A percentile compares a stretch with the other conserved stretches of the same genome.
Evolutionary conservation across 2,329 filamentous ascomycete genomes (phyloP).

Genomic region (Lasiodiplodia sp.): DNA sequence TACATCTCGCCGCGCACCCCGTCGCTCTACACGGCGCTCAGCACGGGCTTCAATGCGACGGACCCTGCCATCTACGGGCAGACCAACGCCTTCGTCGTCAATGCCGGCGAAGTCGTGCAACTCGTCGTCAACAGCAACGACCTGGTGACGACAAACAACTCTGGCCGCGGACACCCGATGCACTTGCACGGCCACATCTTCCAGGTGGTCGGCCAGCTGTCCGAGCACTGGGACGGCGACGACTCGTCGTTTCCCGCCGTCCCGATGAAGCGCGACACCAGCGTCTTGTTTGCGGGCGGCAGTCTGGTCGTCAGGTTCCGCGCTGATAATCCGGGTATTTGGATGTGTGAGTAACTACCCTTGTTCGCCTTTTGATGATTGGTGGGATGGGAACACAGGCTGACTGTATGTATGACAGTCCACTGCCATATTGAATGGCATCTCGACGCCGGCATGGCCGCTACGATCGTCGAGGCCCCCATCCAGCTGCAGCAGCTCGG

Average conservation of each 20-base stretch:
- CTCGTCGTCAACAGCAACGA: slow-evolving; percentile 38
- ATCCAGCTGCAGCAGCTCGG: slow-evolving; percentile 32
- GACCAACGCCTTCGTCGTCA: slow-evolving; percentile 42
- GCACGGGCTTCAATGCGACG: slow-evolving; percentile 60
- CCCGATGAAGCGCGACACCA: slow-evolving; percentile 73
- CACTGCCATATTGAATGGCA: slow-evolving; percentile 77
- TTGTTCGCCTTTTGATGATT: neutral
- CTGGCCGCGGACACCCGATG: slow-evolving; percentile 49
- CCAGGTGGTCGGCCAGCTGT: slow-evolving; percentile 67
- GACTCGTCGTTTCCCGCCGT: slow-evolving; percentile 58
- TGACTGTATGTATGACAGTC: slow-evolving; percentile 64
- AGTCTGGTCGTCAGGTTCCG: slow-evolving; percentile 67
- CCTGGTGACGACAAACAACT: slow-evolving; percentile 13
- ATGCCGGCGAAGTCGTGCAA: slow-evolving; percentile 35
- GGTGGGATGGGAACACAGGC: slow-evolving; percentile 43
- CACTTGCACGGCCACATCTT: slow-evolving; percentile 66
- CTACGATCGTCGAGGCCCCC: slow-evolving; percentile 42
- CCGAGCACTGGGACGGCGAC: slow-evolving; percentile 46
- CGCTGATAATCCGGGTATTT: slow-evolving; percentile 67
- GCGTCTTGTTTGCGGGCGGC: slow-evolving; percentile 68
- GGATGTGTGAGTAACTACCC: slow-evolving; percentile 47
- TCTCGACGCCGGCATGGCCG: slow-evolving; percentile 41
- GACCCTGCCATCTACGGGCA: slow-evolving; percentile 70
- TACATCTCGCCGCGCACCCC: slow-evolving; percentile 72
- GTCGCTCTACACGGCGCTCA: slow-evolving; percentile 71